Conservation (phyloP, 164 flowering plant genomes). For the Litsea cubeba region DNA sequence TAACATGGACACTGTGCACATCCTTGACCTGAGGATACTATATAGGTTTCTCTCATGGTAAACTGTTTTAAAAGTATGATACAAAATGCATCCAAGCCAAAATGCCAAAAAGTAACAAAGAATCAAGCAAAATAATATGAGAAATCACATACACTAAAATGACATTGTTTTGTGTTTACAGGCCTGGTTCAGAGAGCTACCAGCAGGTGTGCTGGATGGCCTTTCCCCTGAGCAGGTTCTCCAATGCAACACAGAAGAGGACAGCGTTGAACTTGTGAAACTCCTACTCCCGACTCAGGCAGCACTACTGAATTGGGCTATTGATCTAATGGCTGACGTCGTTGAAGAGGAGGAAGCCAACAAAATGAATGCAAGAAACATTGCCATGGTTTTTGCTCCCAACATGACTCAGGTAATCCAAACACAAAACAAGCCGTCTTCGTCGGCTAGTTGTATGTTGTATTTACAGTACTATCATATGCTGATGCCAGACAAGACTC, state of each 20-base stretch:
- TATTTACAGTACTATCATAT: no score
- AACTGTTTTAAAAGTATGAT: no score
- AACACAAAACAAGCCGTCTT: not conserved
- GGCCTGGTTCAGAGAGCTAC: conserved; percentile 97
- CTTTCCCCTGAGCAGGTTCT: conserved; percentile 94
- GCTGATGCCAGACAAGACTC: not conserved
- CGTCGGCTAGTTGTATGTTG: not conserved
- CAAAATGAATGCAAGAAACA: conserved; percentile 95
- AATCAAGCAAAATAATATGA: not conserved
- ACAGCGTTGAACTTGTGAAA: conserved; percentile 66
- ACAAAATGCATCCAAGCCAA: not conserved
- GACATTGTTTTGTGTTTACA: conserved; percentile 18
- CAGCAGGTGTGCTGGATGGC: conserved; percentile 83
- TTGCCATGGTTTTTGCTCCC: conserved; percentile 93
- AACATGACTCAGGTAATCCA: conserved; percentile 89
- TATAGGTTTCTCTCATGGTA: no score
- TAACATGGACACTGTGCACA: no score
- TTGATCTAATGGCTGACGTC: conserved; percentile 96
- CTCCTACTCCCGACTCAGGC: conserved; percentile 72
- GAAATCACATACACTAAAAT: not conserved
- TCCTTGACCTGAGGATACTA: no score
- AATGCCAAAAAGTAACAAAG: not conserved
- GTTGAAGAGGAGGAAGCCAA: conserved; percentile 86
- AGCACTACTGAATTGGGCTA: conserved; percentile 85
- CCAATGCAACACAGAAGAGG: conserved; percentile 78